Evolutionary conservation across 345 rosid genomes (phyloP).

Genomic region (Adansonia digitata): DNA sequence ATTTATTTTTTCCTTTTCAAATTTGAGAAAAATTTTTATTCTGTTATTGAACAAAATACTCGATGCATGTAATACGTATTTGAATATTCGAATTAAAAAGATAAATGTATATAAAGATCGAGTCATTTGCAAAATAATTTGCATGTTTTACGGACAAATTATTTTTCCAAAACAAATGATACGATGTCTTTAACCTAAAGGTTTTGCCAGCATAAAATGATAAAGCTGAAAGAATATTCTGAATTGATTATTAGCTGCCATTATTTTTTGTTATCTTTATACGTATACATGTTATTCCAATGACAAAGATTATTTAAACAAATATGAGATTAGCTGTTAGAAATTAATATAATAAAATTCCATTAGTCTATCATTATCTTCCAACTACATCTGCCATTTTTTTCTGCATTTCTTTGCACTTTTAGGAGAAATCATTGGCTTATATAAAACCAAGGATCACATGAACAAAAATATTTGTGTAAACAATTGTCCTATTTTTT

Average conservation of each 20-base stretch:
- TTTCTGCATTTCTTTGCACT: background rate
- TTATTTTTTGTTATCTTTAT: too few species aligned
- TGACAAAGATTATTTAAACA: too few species aligned
- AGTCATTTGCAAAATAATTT: background rate
- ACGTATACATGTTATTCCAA: too few species aligned
- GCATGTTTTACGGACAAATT: too few species aligned
- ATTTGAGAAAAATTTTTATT: too few species aligned
- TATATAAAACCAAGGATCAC: background rate
- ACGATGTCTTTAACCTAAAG: background rate
- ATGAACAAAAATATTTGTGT: too few species aligned
- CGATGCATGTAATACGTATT: too few species aligned
- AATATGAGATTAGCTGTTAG: too few species aligned
- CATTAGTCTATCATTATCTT: background rate
- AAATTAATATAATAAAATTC: background rate
- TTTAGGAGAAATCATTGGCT: constrained; percentile 12
- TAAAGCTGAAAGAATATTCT: background rate
- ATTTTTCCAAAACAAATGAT: too few species aligned
- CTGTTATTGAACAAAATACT: too few species aligned
- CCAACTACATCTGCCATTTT: background rate
- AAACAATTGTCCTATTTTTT: too few species aligned
- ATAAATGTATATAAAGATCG: background rate
- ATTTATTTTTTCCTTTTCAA: background rate
- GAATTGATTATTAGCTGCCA: too few species aligned
- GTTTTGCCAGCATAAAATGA: background rate
- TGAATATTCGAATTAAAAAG: background rate